phyloP scores from a whole-genome alignment of 352 stramenopile species.

The Phytophthora syringae region DNA sequence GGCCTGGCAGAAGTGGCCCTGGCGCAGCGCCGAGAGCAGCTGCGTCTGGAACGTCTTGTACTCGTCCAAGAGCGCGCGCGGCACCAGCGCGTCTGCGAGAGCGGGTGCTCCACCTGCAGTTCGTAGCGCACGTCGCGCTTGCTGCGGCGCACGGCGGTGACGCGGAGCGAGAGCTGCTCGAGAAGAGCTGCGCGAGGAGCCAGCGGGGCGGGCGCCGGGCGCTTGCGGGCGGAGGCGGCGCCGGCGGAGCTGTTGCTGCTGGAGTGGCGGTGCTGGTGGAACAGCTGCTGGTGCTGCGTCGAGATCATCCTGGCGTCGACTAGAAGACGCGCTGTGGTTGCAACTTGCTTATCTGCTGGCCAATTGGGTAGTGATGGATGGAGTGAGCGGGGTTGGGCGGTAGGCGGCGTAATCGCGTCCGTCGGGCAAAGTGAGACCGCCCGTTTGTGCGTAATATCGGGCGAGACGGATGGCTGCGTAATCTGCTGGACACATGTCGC shows the following conservation, averaged over 20 bases:
- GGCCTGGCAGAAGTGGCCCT: slow-evolving; percentile 54
- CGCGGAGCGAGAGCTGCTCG: slow-evolving; percentile 24
- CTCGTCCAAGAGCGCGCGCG: slow-evolving; percentile 34
- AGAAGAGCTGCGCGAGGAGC: slow-evolving; percentile 7
- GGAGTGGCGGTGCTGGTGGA: slow-evolving; percentile 13
- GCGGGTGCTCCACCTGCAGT: slow-evolving; percentile 3
- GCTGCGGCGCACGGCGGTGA: slow-evolving; percentile 14
- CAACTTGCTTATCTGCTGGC: not conserved
- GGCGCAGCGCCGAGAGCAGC: slow-evolving; percentile 33
- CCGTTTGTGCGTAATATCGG: slow-evolving; percentile 6
- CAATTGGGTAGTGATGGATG: slow-evolving; percentile 16
- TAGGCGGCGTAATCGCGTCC: slow-evolving; percentile 9
- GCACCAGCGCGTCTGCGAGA: slow-evolving; percentile 8
- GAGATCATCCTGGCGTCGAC: slow-evolving; percentile 3
- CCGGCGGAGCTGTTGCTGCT: not conserved
- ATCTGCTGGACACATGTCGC: slow-evolving; percentile 7
- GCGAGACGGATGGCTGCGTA: slow-evolving; percentile 1
- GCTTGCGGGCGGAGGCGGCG: slow-evolving; percentile 6
- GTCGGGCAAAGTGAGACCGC: not conserved
- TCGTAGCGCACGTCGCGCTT: slow-evolving; percentile 27
- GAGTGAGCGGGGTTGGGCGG: not conserved
- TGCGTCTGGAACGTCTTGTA: slow-evolving; percentile 31
- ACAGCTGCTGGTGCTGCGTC: slow-evolving; percentile 8
- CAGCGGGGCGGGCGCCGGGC: not conserved
- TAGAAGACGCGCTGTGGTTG: not conserved